Percentiles rank a stretch among this genome's conserved stretches.
These are phyloP conservation scores for Lanmaoa pseudosensibilis DNA, from an alignment of 768 basidiomycete species.

Conservation along the genomic window DNA sequence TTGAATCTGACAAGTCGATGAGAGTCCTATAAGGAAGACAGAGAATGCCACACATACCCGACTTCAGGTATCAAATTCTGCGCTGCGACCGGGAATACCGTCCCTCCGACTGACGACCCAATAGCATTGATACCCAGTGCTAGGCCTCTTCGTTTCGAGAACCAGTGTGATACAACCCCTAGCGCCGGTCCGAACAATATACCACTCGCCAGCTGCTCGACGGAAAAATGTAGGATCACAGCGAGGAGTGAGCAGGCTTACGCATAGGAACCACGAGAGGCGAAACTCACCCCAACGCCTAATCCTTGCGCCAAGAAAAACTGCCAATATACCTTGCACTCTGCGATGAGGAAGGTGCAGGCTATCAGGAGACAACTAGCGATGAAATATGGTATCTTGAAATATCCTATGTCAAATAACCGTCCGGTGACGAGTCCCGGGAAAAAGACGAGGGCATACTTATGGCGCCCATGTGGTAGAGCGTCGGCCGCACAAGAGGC, in stretches of 20 bases:
- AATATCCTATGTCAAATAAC: conserved; percentile 72
- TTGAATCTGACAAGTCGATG: conserved; percentile 50
- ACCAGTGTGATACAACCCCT: conserved; percentile 71
- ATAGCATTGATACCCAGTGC: conserved; percentile 64
- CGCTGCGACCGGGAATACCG: conserved; percentile 60
- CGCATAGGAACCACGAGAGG: too few species aligned
- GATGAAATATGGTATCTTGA: conserved; percentile 47
- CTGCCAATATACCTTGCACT: conserved; percentile 78
- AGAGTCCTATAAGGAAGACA: background rate
- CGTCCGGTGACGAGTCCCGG: conserved; percentile 65
- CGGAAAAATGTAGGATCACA: background rate
- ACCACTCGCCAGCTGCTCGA: conserved; percentile 43
- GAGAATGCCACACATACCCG: conserved; percentile 44
- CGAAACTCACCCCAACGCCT: conserved; percentile 53
- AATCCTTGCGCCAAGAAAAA: conserved; percentile 76
- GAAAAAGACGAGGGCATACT: conserved; percentile 65
- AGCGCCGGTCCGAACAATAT: conserved; percentile 62
- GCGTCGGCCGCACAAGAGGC: background rate
- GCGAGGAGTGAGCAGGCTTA: background rate
- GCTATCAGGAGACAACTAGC: conserved; percentile 52
- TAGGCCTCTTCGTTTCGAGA: conserved; percentile 53
- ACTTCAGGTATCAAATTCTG: conserved; percentile 53
- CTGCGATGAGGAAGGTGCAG: conserved; percentile 63
- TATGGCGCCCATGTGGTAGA: background rate
- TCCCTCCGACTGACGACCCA: conserved; percentile 70